Conservation (phyloP, 805 yeast species). For the Torulaspora gathmanii region DNA sequence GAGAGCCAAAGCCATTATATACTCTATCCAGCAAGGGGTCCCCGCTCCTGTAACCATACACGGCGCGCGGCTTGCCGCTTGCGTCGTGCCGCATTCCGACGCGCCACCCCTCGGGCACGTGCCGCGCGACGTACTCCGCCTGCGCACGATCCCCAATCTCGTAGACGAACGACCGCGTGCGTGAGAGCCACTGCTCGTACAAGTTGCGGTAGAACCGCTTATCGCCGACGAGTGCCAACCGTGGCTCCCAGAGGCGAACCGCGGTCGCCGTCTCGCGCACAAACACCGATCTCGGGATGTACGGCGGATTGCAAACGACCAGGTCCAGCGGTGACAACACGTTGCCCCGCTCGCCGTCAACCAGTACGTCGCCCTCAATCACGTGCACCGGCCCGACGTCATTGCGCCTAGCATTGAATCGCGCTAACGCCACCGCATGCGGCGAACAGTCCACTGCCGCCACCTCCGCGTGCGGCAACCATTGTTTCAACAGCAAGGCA, state of each 20-base stretch:
- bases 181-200: constrained; percentile 41
- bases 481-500: constrained; percentile 47
- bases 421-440: constrained; percentile 45
- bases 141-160: constrained; percentile 70
- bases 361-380: constrained; percentile 6
- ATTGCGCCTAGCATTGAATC: constrained; percentile 5
- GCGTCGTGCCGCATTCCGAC: constrained; percentile 49
- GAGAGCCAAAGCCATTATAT: not conserved
- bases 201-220: constrained; percentile 63
- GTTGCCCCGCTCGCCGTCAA: not conserved
- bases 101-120: constrained; percentile 42
- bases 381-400: constrained; percentile 1
- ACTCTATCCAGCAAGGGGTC: not conserved
- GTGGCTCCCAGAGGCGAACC: constrained; percentile 71
- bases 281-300: constrained; percentile 42
- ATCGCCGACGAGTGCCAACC: constrained; percentile 72
- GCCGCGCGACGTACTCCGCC: constrained; percentile 39
- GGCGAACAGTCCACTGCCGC: constrained; percentile 55
- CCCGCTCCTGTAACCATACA: constrained; percentile 52
- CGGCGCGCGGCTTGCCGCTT: constrained; percentile 51
- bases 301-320: constrained; percentile 88
- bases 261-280: constrained; percentile 51
- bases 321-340: constrained; percentile 41
- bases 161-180: constrained; percentile 55
- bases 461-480: constrained; percentile 26